Evolutionary conservation across 139 green algal genomes (phyloP).

Genomic region (Coccomyxa sp.): DNA sequence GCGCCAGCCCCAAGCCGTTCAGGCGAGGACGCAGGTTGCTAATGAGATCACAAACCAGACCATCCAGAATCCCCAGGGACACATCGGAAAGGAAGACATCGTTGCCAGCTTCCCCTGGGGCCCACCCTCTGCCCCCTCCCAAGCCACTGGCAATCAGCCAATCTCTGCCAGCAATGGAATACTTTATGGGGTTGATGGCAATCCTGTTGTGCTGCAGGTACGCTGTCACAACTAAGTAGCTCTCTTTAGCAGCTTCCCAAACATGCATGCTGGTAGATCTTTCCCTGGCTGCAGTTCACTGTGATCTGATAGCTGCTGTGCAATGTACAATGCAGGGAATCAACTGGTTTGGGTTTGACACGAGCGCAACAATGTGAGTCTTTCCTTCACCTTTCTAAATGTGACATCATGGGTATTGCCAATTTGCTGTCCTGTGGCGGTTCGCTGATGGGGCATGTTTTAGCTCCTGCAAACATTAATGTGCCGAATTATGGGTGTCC

Average conservation of each 20-base stretch:
- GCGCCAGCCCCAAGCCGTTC: background rate
- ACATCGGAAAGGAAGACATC: background rate
- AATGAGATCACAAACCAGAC: too few relatives aligned
- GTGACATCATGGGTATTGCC: too few relatives aligned
- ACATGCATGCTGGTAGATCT: background rate
- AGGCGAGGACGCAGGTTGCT: background rate
- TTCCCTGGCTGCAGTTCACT: background rate
- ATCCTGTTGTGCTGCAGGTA: background rate
- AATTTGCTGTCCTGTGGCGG: too few relatives aligned
- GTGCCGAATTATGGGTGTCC: too few relatives aligned
- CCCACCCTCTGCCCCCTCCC: background rate
- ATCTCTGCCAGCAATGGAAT: background rate
- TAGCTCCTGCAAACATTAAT: too few relatives aligned
- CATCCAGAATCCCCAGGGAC: too few relatives aligned
- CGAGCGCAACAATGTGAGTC: background rate
- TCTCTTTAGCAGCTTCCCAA: background rate
- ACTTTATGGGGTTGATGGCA: background rate
- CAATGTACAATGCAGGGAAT: background rate
- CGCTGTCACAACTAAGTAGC: background rate
- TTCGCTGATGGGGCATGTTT: too few relatives aligned
- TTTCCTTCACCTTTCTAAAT: background rate
- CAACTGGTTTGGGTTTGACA: constrained; percentile 10
- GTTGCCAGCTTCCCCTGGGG: background rate
- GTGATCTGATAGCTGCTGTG: background rate
- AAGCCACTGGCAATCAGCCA: too few relatives aligned